Evolutionary conservation across 495 filamentous ascomycete genomes (phyloP), one percentile per base, ranked within the genome.

Genomic region (Aspergillus affinis): DNA sequence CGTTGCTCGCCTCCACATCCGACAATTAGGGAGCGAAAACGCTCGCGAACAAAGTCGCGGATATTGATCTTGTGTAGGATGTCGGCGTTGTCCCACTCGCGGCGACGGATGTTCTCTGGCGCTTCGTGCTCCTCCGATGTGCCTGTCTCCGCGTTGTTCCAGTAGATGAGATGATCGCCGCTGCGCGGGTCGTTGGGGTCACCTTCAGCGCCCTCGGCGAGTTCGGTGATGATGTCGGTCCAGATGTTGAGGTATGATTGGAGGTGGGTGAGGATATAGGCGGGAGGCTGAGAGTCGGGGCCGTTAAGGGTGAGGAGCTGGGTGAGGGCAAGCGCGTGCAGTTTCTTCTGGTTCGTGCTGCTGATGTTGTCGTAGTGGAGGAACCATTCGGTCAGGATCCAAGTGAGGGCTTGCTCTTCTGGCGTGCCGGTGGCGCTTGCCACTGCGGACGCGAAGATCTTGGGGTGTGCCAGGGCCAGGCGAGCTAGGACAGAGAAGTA

Each of bases 331-430:
- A 98, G 81, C 50, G 83, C 86, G 62, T 88, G 89, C 12, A 97
- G 80, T 73, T 98, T 98, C 73, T 89, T 85, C 47, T 87, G 82
- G 32, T 82, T 85, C 5, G 84, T 77, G 70, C 91, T 86, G 46
- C 83, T 86, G 71, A 95, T 91, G 69, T 84, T 88, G 65, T 94
- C 90, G 65, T 95, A 90, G 64, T 93, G 88, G 41, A 75, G 72
- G 75, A 97, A 96, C 94, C 94, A 98, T 71, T 95, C 92, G 0
- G 81, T 78, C 46, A 91, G 72, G 29, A 98, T 78, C 92, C 92
- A 96, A 18, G 75, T 69, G 47, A 87, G 73, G 61, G 81, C 82
- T 26, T 82, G 76, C 41, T 86, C 81, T 51, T 75, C 65, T 2
- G 70, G 49, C n/a, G 77, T 65, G 9, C 66, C 61, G 30, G 74